Evolutionary conservation across 352 stramenopile genomes (phyloP).

Genomic region (Globisporangium nunn): DNA sequence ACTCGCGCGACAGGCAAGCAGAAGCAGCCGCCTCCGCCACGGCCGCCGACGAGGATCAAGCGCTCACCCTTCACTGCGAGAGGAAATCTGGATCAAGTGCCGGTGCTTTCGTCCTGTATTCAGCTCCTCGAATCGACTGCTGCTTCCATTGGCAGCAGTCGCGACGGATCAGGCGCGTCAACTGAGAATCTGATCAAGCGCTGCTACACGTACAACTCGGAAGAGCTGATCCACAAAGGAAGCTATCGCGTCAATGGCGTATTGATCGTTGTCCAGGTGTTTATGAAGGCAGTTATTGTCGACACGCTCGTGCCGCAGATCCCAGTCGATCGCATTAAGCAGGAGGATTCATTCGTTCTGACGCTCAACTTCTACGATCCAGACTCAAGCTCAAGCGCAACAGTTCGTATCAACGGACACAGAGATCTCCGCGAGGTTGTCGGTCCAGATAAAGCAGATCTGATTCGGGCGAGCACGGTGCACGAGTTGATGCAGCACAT

Average conservation of each 20-base stretch:
- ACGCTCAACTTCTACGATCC: conserved; percentile 58
- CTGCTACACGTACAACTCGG: conserved; percentile 41
- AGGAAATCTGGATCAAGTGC: conserved; percentile 9
- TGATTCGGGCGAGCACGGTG: conserved; percentile 33
- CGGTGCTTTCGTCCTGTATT: conserved; percentile 31
- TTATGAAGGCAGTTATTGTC: conserved; percentile 42
- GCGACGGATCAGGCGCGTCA: background rate
- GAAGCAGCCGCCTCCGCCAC: background rate
- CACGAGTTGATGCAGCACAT: conserved; percentile 51
- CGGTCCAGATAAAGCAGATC: conserved; percentile 31
- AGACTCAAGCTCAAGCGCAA: conserved; percentile 22
- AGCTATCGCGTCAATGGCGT: conserved; percentile 53
- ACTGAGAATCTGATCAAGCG: background rate
- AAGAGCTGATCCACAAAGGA: conserved; percentile 51
- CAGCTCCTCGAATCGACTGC: conserved; percentile 28
- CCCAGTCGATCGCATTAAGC: conserved; percentile 35
- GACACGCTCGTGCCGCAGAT: conserved; percentile 18
- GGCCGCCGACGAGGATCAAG: conserved; percentile 10
- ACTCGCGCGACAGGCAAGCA: conserved; percentile 5
- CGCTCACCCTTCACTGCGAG: conserved; percentile 18
- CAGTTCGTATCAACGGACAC: conserved; percentile 24
- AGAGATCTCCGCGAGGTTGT: conserved; percentile 57
- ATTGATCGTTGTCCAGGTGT: conserved; percentile 43
- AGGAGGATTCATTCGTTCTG: conserved; percentile 51
- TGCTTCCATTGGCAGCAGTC: background rate